Percentiles rank a stretch among this genome's conserved stretches.
Conservation (phyloP, 2,329 filamentous ascomycete species). For the Hortaea sp. region DNA sequence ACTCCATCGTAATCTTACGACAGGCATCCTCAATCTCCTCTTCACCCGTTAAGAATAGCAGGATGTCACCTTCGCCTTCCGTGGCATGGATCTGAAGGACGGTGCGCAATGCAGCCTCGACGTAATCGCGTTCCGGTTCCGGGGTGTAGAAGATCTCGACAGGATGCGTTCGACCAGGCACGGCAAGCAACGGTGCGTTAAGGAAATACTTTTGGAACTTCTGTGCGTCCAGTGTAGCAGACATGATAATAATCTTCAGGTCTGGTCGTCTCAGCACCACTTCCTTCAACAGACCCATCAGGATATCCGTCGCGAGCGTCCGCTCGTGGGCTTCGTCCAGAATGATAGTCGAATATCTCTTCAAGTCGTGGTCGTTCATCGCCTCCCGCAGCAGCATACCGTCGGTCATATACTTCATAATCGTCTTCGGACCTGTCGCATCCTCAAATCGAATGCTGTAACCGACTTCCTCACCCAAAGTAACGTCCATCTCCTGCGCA, state of each 20-base stretch:
- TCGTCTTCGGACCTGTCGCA: slow-evolving; percentile 74
- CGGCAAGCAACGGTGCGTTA: slow-evolving; percentile 82
- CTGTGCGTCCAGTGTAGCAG: slow-evolving; percentile 89
- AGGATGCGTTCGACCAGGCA: slow-evolving; percentile 88
- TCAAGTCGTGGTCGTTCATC: slow-evolving; percentile 88
- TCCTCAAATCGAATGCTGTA: slow-evolving; percentile 99
- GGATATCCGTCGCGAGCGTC: slow-evolving; percentile 90
- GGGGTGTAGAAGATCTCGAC: slow-evolving; percentile 99
- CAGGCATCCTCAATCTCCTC: slow-evolving; percentile 97
- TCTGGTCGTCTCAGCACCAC: slow-evolving; percentile 72
- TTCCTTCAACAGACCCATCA: slow-evolving; percentile 94
- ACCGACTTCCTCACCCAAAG: slow-evolving; percentile 85
- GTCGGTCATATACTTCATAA: slow-evolving; percentile 99
- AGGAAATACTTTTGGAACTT: slow-evolving; percentile 98
- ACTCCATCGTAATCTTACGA: slow-evolving; percentile 81
- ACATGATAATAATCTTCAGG: slow-evolving; percentile 98
- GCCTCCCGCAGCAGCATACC: slow-evolving; percentile 96
- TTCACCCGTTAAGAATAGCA: slow-evolving; percentile 93
- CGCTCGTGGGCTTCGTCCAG: slow-evolving; percentile 97
- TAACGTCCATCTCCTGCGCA: slow-evolving; percentile 90
- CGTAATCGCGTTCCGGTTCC: slow-evolving; percentile 90
- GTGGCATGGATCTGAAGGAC: slow-evolving; percentile 94
- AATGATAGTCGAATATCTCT: slow-evolving; percentile 93
- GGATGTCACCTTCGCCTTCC: slow-evolving; percentile 82
- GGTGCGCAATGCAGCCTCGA: slow-evolving; percentile 87